These are phyloP conservation scores for Trichaptum fuscoviolaceum DNA, from an alignment of 768 basidiomycete species.

Conservation along the genomic window DNA sequence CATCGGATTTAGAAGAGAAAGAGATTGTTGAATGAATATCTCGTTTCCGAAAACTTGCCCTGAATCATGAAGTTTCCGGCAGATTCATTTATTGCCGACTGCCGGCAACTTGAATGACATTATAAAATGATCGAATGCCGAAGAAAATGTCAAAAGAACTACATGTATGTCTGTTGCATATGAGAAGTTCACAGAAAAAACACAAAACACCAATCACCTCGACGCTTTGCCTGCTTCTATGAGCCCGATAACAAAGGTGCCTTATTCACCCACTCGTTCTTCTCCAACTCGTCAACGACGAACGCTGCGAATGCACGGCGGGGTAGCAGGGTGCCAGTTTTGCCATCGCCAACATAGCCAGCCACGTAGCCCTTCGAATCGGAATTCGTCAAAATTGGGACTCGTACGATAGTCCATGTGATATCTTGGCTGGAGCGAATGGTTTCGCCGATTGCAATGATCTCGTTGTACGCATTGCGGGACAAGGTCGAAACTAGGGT, in stretches of 20 bases:
- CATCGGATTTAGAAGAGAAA: too few species aligned
- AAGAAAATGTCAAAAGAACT: too few species aligned
- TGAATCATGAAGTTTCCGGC: too few species aligned
- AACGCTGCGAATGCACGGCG: slow-evolving; percentile 58
- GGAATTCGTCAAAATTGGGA: slow-evolving; percentile 54
- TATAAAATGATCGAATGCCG: too few species aligned
- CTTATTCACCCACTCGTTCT: slow-evolving; percentile 53
- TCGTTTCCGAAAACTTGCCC: too few species aligned
- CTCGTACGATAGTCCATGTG: slow-evolving; percentile 67
- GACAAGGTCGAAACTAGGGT: slow-evolving; percentile 34
- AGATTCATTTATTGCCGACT: too few species aligned
- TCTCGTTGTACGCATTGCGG: slow-evolving; percentile 57
- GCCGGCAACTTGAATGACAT: too few species aligned
- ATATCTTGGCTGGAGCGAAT: slow-evolving; percentile 45
- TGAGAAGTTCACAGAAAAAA: too few species aligned
- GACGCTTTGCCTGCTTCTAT: too few species aligned
- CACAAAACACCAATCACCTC: too few species aligned
- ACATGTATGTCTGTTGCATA: too few species aligned
- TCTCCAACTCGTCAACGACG: slow-evolving; percentile 49
- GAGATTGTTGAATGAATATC: too few species aligned
- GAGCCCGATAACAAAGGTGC: slow-evolving; percentile 22
- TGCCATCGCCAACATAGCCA: slow-evolving; percentile 66
- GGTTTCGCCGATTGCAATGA: slow-evolving; percentile 56
- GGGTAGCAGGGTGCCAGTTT: slow-evolving; percentile 42
- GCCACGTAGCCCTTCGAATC: slow-evolving; percentile 41